Percentiles rank a stretch among this genome's conserved stretches.
phyloP scores from a whole-genome alignment of 75 land plant species.

The Sequoia sempervirens region DNA sequence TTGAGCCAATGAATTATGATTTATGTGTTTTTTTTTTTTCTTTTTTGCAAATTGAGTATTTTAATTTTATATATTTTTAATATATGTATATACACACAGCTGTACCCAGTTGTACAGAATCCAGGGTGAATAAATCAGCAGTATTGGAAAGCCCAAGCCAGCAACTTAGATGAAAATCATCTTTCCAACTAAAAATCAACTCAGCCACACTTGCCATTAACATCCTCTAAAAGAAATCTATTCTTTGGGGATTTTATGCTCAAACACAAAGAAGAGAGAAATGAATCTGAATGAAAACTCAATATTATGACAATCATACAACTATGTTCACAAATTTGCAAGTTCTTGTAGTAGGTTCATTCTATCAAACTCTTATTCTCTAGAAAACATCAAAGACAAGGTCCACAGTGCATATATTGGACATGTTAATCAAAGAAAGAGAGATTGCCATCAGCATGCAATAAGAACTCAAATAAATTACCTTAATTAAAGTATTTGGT shows the following conservation, averaged over 20 bases:
- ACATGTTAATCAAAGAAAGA: background rate
- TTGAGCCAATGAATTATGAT: too few relatives aligned
- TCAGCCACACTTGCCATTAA: background rate
- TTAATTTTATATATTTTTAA: too few relatives aligned
- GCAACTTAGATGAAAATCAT: background rate
- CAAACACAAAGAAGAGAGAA: background rate
- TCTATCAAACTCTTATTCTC: background rate
- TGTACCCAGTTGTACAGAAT: too few relatives aligned
- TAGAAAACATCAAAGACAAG: background rate
- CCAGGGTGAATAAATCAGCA: too few relatives aligned
- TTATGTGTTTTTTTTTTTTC: too few relatives aligned
- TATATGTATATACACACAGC: too few relatives aligned
- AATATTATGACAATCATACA: background rate
- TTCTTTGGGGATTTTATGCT: background rate
- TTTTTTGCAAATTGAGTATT: too few relatives aligned
- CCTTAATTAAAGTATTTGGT: slow-evolving; percentile 92
- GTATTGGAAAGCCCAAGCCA: too few relatives aligned
- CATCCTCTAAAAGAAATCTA: background rate
- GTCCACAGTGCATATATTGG: background rate
- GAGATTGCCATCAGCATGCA: background rate
- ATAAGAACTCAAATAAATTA: slow-evolving; percentile 15
- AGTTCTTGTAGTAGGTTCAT: background rate
- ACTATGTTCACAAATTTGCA: background rate
- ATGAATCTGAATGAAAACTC: background rate
- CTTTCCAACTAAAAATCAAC: background rate